These are phyloP conservation scores for Ceratobasidium sp. DNA, from an alignment of 1,284 basidiomycete genomes.

Conservation along the genomic window DNA sequence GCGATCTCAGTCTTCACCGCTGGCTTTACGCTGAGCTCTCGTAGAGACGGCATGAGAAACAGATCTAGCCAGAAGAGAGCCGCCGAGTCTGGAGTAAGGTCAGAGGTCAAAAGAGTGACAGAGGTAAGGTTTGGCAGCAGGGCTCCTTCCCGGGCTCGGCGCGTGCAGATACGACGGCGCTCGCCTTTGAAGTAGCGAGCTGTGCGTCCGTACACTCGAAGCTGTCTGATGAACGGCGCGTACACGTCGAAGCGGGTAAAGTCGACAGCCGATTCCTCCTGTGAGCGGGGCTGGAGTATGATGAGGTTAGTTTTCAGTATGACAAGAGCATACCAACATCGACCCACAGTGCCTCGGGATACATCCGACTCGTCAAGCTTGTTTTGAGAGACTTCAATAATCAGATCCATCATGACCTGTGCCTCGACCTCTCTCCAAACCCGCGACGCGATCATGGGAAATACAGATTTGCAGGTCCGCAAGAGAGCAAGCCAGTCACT, in stretches of 20 bases:
- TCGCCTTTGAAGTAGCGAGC: background rate
- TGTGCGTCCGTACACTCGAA: constrained; percentile 19
- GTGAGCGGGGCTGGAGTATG: no score
- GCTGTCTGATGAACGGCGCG: constrained; percentile 15
- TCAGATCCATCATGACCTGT: background rate
- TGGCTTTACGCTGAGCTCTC: background rate
- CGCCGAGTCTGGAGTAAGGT: constrained; percentile 3
- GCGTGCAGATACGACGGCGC: background rate
- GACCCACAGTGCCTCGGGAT: no score
- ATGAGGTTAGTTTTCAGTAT: no score
- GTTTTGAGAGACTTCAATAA: background rate
- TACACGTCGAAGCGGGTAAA: constrained; percentile 24
- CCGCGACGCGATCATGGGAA: background rate
- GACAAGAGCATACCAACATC: no score
- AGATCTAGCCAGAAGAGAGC: constrained; percentile 18
- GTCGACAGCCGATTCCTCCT: background rate
- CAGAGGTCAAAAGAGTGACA: constrained; percentile 2
- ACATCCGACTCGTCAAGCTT: no score
- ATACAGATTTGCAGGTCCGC: background rate
- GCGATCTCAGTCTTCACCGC: background rate
- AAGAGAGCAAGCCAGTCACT: background rate
- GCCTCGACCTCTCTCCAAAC: background rate
- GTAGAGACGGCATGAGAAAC: background rate
- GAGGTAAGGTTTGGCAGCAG: constrained; percentile 15
- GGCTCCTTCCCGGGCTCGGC: background rate